Conservation (phyloP, 2,329 filamentous ascomycete genomes). For the Alternaria longipes region DNA sequence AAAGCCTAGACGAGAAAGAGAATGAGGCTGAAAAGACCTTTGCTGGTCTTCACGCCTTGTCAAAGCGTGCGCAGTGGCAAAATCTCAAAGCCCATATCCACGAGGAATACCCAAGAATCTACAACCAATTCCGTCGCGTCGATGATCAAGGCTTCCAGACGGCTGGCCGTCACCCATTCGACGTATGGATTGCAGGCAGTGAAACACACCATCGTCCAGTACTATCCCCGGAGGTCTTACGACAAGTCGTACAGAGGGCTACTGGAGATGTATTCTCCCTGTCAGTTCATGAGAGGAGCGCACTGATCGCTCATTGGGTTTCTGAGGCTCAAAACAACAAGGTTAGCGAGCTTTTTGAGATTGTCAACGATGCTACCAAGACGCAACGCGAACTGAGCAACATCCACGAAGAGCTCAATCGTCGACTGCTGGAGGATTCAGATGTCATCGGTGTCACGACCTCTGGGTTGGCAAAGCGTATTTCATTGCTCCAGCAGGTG, state of each 20-base stretch:
- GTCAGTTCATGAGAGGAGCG: constrained; percentile 18
- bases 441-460: constrained; percentile 69
- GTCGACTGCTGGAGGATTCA: constrained; percentile 53
- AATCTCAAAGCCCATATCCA: constrained; percentile 25
- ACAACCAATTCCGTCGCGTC: constrained; percentile 27
- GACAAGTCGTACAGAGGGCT: constrained; percentile 20
- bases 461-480: constrained; percentile 65
- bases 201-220: neutral
- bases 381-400: constrained; percentile 24
- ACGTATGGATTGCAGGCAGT: constrained; percentile 23
- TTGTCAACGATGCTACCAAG: constrained; percentile 14
- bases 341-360: constrained; percentile 25
- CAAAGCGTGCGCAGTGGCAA: constrained; percentile 28
- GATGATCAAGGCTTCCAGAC: constrained; percentile 29
- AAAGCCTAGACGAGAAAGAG: constrained; percentile 21
- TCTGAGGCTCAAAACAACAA: constrained; percentile 22
- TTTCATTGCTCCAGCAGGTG: constrained; percentile 61
- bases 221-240: neutral
- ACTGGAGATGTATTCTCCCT: constrained; percentile 20
- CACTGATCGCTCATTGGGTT: constrained; percentile 26
- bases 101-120: constrained; percentile 23
- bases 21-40: constrained; percentile 16
- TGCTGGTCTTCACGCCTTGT: constrained; percentile 13
- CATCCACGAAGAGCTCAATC: constrained; percentile 51
- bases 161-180: constrained; percentile 37